Percentiles rank a stretch among this genome's conserved stretches.
Conservation (phyloP, 2,329 filamentous ascomycete species). For the Pleomassaria siparia region DNA sequence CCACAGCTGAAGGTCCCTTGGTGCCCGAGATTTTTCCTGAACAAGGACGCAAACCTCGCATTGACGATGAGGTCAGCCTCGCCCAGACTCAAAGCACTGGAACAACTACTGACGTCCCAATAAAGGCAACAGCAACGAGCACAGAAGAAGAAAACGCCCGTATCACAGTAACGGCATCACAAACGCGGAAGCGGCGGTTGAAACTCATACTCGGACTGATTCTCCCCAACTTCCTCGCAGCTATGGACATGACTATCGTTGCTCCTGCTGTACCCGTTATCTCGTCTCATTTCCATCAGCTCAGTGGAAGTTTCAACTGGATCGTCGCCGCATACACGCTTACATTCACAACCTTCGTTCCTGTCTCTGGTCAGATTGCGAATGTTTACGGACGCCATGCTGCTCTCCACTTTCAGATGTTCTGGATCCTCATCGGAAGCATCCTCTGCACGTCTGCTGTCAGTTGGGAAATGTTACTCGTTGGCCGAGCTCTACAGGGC, state of each 20-base stretch:
- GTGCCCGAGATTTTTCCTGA: slow-evolving; percentile 17
- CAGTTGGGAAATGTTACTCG: slow-evolving; percentile 60
- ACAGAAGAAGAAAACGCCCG: slow-evolving; percentile 11
- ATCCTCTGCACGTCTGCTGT: slow-evolving; percentile 63
- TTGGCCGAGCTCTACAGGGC: slow-evolving; percentile 66
- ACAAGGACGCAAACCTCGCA: slow-evolving; percentile 1
- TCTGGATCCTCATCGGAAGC: slow-evolving; percentile 57
- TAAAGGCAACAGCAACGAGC: neutral
- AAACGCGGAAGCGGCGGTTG: slow-evolving; percentile 52
- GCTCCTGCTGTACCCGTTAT: slow-evolving; percentile 64
- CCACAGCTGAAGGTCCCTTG: slow-evolving; percentile 26
- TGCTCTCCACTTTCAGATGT: slow-evolving; percentile 59
- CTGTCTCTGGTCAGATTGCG: slow-evolving; percentile 64
- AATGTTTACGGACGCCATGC: slow-evolving; percentile 66
- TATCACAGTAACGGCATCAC: slow-evolving; percentile 14
- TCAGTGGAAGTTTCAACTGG: slow-evolving; percentile 59
- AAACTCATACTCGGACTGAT: slow-evolving; percentile 62
- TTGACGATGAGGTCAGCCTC: neutral
- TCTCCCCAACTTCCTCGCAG: slow-evolving; percentile 62
- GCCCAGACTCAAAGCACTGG: neutral
- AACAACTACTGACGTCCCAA: neutral
- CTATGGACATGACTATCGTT: slow-evolving; percentile 66
- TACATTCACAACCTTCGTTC: slow-evolving; percentile 67
- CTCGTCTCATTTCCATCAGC: slow-evolving; percentile 63
- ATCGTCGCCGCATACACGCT: slow-evolving; percentile 70